Evolutionary conservation across 768 basidiomycete species (phyloP).

Genomic region (Pisolithus tinctorius): DNA sequence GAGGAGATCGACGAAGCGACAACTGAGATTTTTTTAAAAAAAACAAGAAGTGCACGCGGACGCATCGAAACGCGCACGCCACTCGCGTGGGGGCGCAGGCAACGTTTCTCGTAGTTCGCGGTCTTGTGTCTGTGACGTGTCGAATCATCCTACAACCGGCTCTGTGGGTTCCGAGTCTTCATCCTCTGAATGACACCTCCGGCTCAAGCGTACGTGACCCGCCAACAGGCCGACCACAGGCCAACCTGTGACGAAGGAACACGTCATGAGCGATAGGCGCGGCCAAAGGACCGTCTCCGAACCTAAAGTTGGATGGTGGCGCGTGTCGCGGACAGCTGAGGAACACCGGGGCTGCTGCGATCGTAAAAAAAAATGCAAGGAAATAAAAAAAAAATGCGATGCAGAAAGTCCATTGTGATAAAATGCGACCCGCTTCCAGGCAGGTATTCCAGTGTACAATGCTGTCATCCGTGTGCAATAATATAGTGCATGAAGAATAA

Average conservation of each 20-base stretch:
- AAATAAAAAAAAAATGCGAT: conserved; percentile 30
- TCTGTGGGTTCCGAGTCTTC: conserved; percentile 47
- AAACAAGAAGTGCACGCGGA: conserved; percentile 43
- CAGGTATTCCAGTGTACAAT: conserved; percentile 41
- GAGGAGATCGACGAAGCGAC: conserved; percentile 35
- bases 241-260: conserved; percentile 26
- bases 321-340: conserved; percentile 21
- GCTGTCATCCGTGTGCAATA: conserved; percentile 29
- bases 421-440: conserved; percentile 58
- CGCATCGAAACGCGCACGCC: conserved; percentile 48
- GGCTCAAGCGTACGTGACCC: conserved; percentile 13
- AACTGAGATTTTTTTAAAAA: conserved; percentile 13
- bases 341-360: conserved; percentile 12
- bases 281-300: conserved; percentile 38
- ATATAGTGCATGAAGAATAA: conserved; percentile 32
- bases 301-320: conserved; percentile 9
- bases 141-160: conserved; percentile 44
- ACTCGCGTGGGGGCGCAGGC: conserved; percentile 43
- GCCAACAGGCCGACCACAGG: conserved; percentile 33
- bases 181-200: conserved; percentile 30
- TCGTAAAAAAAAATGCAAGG: conserved; percentile 34
- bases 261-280: conserved; percentile 41
- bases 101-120: conserved; percentile 48
- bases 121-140: conserved; percentile 72
- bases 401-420: conserved; percentile 36